Base-by-base conservation (phyloP, 305 asterid genomes). In the Plantago coronopus region DNA sequence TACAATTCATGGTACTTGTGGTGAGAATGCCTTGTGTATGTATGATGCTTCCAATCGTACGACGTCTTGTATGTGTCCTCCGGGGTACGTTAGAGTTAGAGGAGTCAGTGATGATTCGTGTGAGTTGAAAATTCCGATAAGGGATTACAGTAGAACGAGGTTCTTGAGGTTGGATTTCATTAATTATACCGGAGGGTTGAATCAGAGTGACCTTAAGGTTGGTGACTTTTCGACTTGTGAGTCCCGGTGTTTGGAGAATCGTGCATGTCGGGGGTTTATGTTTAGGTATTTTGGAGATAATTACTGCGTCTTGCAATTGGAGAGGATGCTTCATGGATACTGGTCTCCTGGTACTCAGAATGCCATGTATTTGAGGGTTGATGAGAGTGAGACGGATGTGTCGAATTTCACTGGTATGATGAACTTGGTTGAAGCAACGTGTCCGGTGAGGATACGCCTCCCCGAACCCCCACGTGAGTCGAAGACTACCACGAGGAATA, bases 21-120 rank as follows among this genome's bases (percentile, higher is more conserved):
- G 96, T 63, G 48, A 27, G 13, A 80, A 83, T 67, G 80, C 85
- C 18, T 74, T 90, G 22, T 90, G 97, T 64, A 61, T 77, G 61
- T 85, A 74, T 57, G 80, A 87, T 61, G 75, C 71, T 9, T 73
- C 73, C 19, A 74, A 68, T 50, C 44, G 63, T 50, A 69, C 80
- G 21, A 79, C 94, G 34, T 74, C 82, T 5, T 90, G 97, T 40
- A 67, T 76, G 2, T 87, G 95, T 72, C 96, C 95, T 54, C 96
- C 97, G 13, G 97, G 97, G 65, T 85, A 78, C 48, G 57, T 17
- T 60, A 65, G 46, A 37, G 57, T 17, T 58, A 64, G 48, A 46
- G 60, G 45, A 23, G 37, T 21, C 12, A 64, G 29, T 45, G 66
- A 66, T 34, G 40, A 12, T 48, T 65, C 83, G 11, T 89, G 97